phyloP scores from a whole-genome alignment of 1,284 basidiomycete genomes.

The Tausonia pullulans region DNA sequence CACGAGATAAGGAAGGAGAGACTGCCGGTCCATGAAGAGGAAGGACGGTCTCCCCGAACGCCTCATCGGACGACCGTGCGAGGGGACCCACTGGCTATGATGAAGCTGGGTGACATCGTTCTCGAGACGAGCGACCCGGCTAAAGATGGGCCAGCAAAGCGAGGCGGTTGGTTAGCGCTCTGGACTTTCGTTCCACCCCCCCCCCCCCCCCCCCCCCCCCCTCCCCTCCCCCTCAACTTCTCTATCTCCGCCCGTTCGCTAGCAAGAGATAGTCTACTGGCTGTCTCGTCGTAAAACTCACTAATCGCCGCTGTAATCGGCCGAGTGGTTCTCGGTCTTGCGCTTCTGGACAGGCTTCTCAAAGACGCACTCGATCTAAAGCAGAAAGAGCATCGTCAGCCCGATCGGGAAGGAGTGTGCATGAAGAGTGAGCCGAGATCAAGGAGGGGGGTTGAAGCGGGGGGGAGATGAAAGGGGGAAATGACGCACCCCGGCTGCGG shows the following conservation, averaged over 20 bases:
- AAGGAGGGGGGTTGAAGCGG: no score
- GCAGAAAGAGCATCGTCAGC: no score
- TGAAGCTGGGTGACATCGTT: background rate
- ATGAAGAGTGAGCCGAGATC: no score
- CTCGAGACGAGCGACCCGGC: constrained; percentile 1
- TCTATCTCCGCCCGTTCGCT: background rate
- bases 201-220: background rate
- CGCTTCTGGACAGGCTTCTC: constrained; percentile 84
- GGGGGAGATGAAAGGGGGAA: no score
- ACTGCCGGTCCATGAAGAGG: background rate
- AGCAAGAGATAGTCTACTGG: constrained; percentile 15
- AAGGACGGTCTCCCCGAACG: no score
- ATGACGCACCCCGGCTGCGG: constrained; percentile 48
- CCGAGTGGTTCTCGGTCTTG: constrained; percentile 14
- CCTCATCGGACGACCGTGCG: no score
- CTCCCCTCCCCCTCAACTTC: background rate
- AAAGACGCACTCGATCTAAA: constrained; percentile 61
- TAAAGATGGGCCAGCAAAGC: background rate
- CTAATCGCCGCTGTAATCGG: constrained; percentile 40
- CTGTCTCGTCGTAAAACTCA: constrained; percentile 47
- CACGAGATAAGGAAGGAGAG: background rate
- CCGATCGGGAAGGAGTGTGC: no score
- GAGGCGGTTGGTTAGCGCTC: background rate
- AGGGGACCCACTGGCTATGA: no score
- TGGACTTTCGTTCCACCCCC: background rate